These are phyloP conservation scores for Cladosporium sp. DNA, from an alignment of 2,329 filamentous ascomycete genomes.

Conservation along the genomic window DNA sequence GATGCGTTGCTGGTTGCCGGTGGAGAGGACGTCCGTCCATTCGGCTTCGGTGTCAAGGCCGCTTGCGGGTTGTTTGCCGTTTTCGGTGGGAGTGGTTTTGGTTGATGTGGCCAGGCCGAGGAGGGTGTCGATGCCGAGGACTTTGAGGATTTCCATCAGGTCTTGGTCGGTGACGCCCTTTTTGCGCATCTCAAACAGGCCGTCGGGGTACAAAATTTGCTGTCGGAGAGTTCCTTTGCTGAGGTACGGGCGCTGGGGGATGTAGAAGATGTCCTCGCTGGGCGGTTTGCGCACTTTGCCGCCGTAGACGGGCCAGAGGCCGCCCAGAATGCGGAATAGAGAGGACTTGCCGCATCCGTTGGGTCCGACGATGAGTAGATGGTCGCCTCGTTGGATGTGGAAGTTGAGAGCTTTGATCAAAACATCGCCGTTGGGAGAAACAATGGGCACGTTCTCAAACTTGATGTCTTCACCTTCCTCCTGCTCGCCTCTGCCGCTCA, in stretches of 20 bases:
- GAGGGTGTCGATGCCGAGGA: conserved; percentile 78
- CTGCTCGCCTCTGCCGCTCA: conserved; percentile 76
- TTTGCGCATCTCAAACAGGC: conserved; percentile 77
- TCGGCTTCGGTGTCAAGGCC: conserved; percentile 94
- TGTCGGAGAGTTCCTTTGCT: conserved; percentile 88
- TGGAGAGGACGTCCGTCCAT: conserved; percentile 91
- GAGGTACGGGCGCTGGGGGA: conserved; percentile 91
- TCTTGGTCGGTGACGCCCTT: conserved; percentile 80
- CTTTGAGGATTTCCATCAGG: conserved; percentile 69
- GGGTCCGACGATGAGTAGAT: conserved; percentile 90
- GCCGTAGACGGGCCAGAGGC: conserved; percentile 96
- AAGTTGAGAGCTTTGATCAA: conserved; percentile 84
- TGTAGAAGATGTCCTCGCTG: conserved; percentile 94
- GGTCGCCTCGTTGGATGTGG: conserved; percentile 77
- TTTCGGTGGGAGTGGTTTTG: conserved; percentile 13
- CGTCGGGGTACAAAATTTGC: conserved; percentile 95
- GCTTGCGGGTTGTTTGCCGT: conserved; percentile 10
- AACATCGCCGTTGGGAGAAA: conserved; percentile 94
- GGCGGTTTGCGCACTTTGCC: conserved; percentile 88
- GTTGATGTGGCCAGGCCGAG: conserved; percentile 60
- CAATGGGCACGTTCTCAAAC: conserved; percentile 87
- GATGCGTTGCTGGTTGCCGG: conserved; percentile 89
- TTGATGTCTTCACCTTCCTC: conserved; percentile 79
- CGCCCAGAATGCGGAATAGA: conserved; percentile 92
- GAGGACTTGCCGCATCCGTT: conserved; percentile 98